Conservation (phyloP, 2,329 filamentous ascomycete species). For the Calonectria hongkongensis region DNA sequence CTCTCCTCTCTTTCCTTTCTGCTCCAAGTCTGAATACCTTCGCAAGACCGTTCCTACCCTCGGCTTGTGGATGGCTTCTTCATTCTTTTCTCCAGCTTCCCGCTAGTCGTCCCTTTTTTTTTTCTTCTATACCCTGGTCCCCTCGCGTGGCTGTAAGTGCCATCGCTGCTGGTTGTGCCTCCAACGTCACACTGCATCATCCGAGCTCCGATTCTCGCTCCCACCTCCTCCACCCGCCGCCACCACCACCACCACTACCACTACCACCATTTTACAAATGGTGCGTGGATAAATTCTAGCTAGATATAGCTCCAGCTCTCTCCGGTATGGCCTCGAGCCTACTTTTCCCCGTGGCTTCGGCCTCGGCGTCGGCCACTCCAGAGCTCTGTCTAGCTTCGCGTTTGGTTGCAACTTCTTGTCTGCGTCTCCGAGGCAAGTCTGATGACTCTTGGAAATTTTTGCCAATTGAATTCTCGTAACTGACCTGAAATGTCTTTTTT, state of each 20-base stretch:
- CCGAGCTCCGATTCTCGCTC: constrained; percentile 41
- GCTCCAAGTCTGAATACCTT: constrained; percentile 36
- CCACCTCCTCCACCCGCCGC: constrained; percentile 3
- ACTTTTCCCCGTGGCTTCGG: constrained; percentile 58
- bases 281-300: constrained; percentile 20
- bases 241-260: constrained; percentile 27
- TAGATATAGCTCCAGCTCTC: constrained; percentile 29
- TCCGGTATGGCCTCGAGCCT: constrained; percentile 60
- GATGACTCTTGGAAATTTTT: constrained; percentile 7
- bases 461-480: constrained; percentile 11
- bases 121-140: constrained; percentile 4
- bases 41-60: constrained; percentile 7
- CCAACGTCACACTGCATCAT: constrained; percentile 41
- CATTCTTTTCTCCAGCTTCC: constrained; percentile 27
- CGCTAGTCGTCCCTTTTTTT: constrained; percentile 12
- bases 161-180: constrained; percentile 26
- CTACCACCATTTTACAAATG: constrained; percentile 34
- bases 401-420: constrained; percentile 50
- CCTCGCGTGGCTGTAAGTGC: constrained; percentile 32
- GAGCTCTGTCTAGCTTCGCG: constrained; percentile 57
- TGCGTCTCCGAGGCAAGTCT: constrained; percentile 49
- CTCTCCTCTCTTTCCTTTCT: not conserved
- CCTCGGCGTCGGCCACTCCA: constrained; percentile 50
- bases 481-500: constrained; percentile 31
- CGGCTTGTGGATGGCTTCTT: constrained; percentile 29